Evolutionary conservation across 495 filamentous ascomycete species (phyloP).

Genomic region (Neurospora intermedia): DNA sequence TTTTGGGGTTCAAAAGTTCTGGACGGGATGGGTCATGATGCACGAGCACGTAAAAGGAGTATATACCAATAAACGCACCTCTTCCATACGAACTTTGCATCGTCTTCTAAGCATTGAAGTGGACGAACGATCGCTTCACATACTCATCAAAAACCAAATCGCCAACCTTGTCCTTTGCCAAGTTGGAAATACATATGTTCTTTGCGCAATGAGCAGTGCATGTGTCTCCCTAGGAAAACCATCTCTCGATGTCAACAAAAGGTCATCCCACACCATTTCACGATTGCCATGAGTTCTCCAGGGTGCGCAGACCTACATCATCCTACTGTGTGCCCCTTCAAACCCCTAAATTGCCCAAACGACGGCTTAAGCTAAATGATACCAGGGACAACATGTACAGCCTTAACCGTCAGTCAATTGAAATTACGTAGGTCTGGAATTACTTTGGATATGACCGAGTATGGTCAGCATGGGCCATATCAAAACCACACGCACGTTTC

Average conservation of each 20-base stretch:
- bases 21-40: not conserved
- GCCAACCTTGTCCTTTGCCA: not conserved
- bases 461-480: not conserved
- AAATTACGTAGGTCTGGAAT: not conserved
- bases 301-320: not conserved
- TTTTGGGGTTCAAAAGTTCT: not conserved
- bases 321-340: not conserved
- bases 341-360: not conserved
- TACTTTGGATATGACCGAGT: not conserved
- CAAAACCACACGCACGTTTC: not conserved
- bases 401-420: not conserved
- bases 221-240: not conserved
- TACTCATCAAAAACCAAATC: not conserved
- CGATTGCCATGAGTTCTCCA: not conserved
- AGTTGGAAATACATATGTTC: not conserved
- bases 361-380: not conserved
- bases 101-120: not conserved
- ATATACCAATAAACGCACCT: not conserved
- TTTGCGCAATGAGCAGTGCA: not conserved
- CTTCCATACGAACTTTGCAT: slow-evolving; percentile 3
- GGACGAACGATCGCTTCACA: not conserved
- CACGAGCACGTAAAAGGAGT: not conserved
- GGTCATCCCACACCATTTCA: not conserved
- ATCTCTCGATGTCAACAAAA: not conserved
- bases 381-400: not conserved